Conservation (phyloP, 495 filamentous ascomycete genomes). For the Poronia punctata region DNA sequence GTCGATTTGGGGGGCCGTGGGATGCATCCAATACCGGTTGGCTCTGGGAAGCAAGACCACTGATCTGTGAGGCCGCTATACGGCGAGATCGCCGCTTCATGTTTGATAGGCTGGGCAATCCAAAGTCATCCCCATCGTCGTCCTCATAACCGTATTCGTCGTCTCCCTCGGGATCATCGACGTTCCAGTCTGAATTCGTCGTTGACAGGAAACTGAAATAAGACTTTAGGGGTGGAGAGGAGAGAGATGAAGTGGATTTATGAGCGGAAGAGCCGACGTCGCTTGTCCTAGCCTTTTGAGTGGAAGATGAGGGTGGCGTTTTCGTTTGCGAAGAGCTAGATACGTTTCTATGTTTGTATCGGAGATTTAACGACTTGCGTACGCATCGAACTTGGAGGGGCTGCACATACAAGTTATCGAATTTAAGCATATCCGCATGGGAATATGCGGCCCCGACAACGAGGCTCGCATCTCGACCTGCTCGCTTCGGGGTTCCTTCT, state of each 20-base stretch:
- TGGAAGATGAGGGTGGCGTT: constrained; percentile 41
- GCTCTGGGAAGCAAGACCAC: constrained; percentile 12
- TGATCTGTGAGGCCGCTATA: constrained; percentile 34
- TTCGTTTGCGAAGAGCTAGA: constrained; percentile 40
- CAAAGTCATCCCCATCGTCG: constrained; percentile 91
- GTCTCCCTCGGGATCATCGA: constrained; percentile 50
- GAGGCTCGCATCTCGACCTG: constrained; percentile 58
- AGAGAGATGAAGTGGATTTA: constrained; percentile 43
- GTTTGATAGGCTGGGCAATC: constrained; percentile 80
- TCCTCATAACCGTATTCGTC: constrained; percentile 70
- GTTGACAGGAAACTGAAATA: constrained; percentile 72
- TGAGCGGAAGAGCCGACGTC: constrained; percentile 50
- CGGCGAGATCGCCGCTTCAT: constrained; percentile 66
- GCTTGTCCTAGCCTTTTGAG: constrained; percentile 27
- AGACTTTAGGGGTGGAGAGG: constrained; percentile 57
- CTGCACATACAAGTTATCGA: constrained; percentile 58
- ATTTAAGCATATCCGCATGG: constrained; percentile 87
- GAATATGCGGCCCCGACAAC: constrained; percentile 97
- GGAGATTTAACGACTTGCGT: no score
- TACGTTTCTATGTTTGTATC: constrained; percentile 29
- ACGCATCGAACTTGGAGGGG: constrained; percentile 12
- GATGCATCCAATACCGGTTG: constrained; percentile 27
- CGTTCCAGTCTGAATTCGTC: constrained; percentile 69
- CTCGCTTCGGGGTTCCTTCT: constrained; percentile 45
- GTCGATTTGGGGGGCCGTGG: constrained; percentile 28